Evolutionary conservation across 805 yeast genomes (phyloP), one percentile per base, ranked within the genome.

Genomic region (Ogataea sp.): DNA sequence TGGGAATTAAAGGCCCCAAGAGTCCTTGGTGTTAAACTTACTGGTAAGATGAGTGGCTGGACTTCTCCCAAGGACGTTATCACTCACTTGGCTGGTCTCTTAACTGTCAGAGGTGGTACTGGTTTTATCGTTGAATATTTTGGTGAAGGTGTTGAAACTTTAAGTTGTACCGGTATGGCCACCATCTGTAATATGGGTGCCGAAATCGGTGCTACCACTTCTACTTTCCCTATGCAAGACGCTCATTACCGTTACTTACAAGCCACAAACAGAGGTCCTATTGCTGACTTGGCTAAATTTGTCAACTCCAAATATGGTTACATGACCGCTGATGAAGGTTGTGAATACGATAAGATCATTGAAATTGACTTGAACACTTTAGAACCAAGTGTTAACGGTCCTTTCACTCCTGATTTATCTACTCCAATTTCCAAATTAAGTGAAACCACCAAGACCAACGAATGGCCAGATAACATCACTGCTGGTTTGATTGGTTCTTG

Each of bases 111-210:
- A 74, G 97, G 97, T 71, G 97, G 97, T 68, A 89, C 97, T 41
- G 97, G 97, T 65, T 78, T 78, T 61, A 88, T 89, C 60, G 94
- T 90, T 50, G 97, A 89, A 71, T 89, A 89, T 73, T 89, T 82
- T 58, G 97, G 97, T 64, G 88, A 81, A 40, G 97, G 97, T 75
- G 89, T 89, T 41, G 77, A 83, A 56, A 75, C 90, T 43, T 81
- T 89, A 65, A 84, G 95, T 37, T 87, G 96, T 68, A 90, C 97
- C 38, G 97, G 97, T 76, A 89, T 89, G 97, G 97, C 94, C 62
- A 89, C 97, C 55, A 89, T 89, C 69, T 89, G 97, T 77, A 89
- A 89, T 68, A 89, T 89, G 97, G 97, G 97, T 74, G 97, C 97
- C 51, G 97, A 89, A 70, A 88, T 89, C 53, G 97, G 97, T 70